Evolutionary conservation across 129 eudicot genomes (phyloP).

Genomic region (Silybum marianum): DNA sequence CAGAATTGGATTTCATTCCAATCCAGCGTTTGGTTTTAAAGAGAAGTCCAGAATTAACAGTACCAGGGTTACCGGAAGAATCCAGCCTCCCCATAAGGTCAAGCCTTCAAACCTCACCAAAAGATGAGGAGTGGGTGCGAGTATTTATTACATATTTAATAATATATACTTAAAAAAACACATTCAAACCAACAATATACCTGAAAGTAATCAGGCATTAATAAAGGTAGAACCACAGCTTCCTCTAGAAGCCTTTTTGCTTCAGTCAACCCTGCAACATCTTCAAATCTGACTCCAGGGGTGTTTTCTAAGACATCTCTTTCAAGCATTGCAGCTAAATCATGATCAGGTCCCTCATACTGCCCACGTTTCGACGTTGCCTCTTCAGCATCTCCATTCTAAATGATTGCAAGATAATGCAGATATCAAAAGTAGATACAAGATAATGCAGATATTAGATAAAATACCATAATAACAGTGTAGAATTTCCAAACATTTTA

Average conservation of each 20-base stretch:
- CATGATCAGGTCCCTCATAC: constrained; percentile 95
- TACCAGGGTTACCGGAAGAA: no score
- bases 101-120: neutral
- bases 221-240: constrained; percentile 97
- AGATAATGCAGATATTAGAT: neutral
- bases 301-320: constrained; percentile 91
- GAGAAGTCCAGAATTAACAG: constrained; percentile 34
- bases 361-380: constrained; percentile 69
- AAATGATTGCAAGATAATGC: constrained; percentile 19
- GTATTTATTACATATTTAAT: neutral
- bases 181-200: constrained; percentile 34
- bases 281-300: constrained; percentile 99
- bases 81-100: no score
- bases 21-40: constrained; percentile 40
- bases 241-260: constrained; percentile 83
- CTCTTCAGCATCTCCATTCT: constrained; percentile 88
- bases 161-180: neutral
- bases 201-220: constrained; percentile 99
- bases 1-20: constrained; percentile 39
- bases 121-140: neutral
- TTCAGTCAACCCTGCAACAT: constrained; percentile 92
- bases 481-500: neutral
- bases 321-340: constrained; percentile 95
- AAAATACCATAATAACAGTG: neutral
- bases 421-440: neutral